phyloP scores from a whole-genome alignment of 2,329 filamentous ascomycete genomes.

The Aspergillus sp. region DNA sequence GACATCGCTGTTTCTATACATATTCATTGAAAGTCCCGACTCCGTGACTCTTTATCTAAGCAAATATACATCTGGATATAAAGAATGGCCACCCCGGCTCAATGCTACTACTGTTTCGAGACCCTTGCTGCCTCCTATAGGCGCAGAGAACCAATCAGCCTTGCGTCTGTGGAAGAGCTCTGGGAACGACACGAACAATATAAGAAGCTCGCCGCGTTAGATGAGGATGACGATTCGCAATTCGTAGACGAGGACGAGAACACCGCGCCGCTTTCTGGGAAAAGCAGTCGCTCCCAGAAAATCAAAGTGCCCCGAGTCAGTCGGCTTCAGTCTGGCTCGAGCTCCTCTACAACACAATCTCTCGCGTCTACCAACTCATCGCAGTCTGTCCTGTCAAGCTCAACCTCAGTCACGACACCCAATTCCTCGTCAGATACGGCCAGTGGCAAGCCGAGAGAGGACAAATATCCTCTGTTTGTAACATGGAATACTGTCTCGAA shows the following conservation, averaged over 20 bases:
- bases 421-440: constrained; percentile 40
- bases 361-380: constrained; percentile 53
- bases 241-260: constrained; percentile 26
- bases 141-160: constrained; percentile 64
- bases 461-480: constrained; percentile 78
- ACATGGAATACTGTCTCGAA: constrained; percentile 82
- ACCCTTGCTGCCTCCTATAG: constrained; percentile 74
- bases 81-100: constrained; percentile 77
- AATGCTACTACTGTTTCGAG: constrained; percentile 95
- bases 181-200: constrained; percentile 58
- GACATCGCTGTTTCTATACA: background rate
- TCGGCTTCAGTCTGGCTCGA: constrained; percentile 43
- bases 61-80: background rate
- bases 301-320: constrained; percentile 36
- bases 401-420: constrained; percentile 48
- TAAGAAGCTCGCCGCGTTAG: constrained; percentile 40
- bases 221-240: constrained; percentile 23
- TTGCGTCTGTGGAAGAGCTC: constrained; percentile 69
- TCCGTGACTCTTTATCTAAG: background rate
- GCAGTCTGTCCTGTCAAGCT: constrained; percentile 44
- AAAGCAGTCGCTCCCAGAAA: constrained; percentile 19
- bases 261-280: background rate
- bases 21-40: background rate
- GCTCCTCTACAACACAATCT: constrained; percentile 43
- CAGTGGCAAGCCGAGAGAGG: constrained; percentile 34